Conservation (phyloP, 2,329 filamentous ascomycete genomes). For the Oidium heveae region DNA sequence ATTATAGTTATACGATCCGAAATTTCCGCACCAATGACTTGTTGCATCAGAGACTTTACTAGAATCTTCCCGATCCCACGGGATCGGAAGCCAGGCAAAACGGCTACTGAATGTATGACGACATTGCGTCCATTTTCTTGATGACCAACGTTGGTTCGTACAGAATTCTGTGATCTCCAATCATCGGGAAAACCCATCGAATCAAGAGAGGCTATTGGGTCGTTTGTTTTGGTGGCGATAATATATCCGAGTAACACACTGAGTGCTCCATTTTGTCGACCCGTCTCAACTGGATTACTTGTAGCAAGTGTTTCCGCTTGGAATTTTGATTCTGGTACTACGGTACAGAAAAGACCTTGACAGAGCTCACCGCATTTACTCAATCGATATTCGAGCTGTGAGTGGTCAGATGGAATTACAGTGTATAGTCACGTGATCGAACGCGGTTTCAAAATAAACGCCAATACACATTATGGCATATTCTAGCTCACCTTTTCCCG, state of each 20-base stretch:
- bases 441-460: not conserved
- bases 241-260: slow-evolving; percentile 53
- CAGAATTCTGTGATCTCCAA: slow-evolving; percentile 28
- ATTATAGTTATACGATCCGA: slow-evolving; percentile 53
- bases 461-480: not conserved
- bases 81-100: slow-evolving; percentile 49
- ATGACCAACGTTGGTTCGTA: slow-evolving; percentile 33
- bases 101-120: slow-evolving; percentile 59
- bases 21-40: slow-evolving; percentile 43
- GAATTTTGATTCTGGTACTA: slow-evolving; percentile 23
- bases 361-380: slow-evolving; percentile 49
- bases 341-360: slow-evolving; percentile 55
- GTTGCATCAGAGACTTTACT: slow-evolving; percentile 52
- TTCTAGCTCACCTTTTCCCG: slow-evolving; percentile 24
- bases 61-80: slow-evolving; percentile 50
- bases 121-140: slow-evolving; percentile 49
- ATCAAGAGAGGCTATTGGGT: slow-evolving; percentile 39
- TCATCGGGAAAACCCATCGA: slow-evolving; percentile 51
- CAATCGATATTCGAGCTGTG: slow-evolving; percentile 52
- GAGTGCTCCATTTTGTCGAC: slow-evolving; percentile 26
- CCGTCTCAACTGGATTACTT: slow-evolving; percentile 32
- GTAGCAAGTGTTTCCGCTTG: slow-evolving; percentile 26
- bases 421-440: not conserved
- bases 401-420: not conserved
- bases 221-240: slow-evolving; percentile 44